These are phyloP conservation scores for Hypoxylon sp. DNA, from an alignment of 2,329 filamentous ascomycete genomes.

Conservation along the genomic window DNA sequence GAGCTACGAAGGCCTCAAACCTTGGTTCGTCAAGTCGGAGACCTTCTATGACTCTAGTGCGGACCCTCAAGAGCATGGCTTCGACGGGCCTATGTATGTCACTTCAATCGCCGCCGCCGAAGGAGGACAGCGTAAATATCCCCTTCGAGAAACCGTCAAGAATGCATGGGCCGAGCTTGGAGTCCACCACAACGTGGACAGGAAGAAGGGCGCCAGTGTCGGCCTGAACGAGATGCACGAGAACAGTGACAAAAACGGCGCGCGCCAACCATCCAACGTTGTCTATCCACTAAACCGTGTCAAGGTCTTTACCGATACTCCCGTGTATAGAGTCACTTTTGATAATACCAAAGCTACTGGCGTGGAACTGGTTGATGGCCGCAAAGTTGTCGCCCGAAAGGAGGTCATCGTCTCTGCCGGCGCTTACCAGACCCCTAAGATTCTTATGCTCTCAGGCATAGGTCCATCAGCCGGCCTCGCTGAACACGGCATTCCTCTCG, in stretches of 20 bases:
- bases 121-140: slow-evolving; percentile 55
- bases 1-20: slow-evolving; percentile 62
- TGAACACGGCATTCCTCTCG: slow-evolving; percentile 55
- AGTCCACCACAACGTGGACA: slow-evolving; percentile 50
- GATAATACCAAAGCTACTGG: slow-evolving; percentile 57
- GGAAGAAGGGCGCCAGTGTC: slow-evolving; percentile 52
- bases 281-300: slow-evolving; percentile 45
- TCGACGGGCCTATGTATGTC: slow-evolving; percentile 57
- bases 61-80: slow-evolving; percentile 57
- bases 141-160: slow-evolving; percentile 55
- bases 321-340: slow-evolving; percentile 34
- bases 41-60: slow-evolving; percentile 46
- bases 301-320: slow-evolving; percentile 43
- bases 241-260: slow-evolving; percentile 40
- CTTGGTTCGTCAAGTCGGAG: slow-evolving; percentile 62
- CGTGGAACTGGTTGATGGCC: slow-evolving; percentile 57
- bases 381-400: slow-evolving; percentile 49
- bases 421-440: slow-evolving; percentile 53
- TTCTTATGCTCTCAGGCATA: slow-evolving; percentile 57
- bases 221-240: slow-evolving; percentile 55
- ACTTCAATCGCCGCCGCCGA: slow-evolving; percentile 50
- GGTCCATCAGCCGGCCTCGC: slow-evolving; percentile 51
- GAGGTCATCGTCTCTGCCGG: slow-evolving; percentile 56
- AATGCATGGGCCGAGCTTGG: slow-evolving; percentile 61
- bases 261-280: slow-evolving; percentile 44